Conservation (phyloP, 1,284 basidiomycete genomes). For the Fomitiporia mediterranea region DNA sequence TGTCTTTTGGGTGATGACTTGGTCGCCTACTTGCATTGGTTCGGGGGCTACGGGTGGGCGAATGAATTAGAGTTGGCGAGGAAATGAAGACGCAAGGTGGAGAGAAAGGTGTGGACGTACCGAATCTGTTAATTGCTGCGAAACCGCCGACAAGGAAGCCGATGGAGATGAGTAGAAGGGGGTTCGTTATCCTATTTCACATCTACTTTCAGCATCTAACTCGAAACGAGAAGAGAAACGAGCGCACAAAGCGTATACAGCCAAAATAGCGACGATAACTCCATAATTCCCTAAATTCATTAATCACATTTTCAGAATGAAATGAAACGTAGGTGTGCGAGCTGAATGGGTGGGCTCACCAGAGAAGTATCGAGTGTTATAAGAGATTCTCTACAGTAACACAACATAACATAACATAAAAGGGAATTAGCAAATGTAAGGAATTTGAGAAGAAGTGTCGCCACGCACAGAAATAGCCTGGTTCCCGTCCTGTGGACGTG, state of each 20-base stretch:
- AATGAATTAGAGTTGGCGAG: conserved; percentile 11
- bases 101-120: conserved; percentile 43
- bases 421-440: not conserved
- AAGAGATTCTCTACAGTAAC: conserved; percentile 72
- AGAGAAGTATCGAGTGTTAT: conserved; percentile 93
- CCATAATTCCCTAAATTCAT: conserved; percentile 72
- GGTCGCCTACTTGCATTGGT: conserved; percentile 72
- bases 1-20: conserved; percentile 76
- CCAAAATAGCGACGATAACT: conserved; percentile 75
- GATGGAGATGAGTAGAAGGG: conserved; percentile 77
- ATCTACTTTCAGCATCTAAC: too few species aligned
- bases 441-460: not conserved
- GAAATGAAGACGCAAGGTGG: conserved; percentile 4
- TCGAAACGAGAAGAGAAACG: not conserved
- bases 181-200: conserved; percentile 65
- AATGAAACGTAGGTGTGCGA: not conserved
- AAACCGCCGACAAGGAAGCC: conserved; percentile 92
- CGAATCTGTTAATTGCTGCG: conserved; percentile 84
- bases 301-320: not conserved
- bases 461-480: conserved; percentile 60
- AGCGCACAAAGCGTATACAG: conserved; percentile 85
- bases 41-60: conserved; percentile 52
- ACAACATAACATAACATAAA: conserved; percentile 5
- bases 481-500: conserved; percentile 71
- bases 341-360: conserved; percentile 47